A percentile compares a stretch with the other conserved stretches of the same genome.
These are phyloP conservation scores for Fusarium piperis DNA, from an alignment of 2,329 filamentous ascomycete genomes.

Conservation along the genomic window DNA sequence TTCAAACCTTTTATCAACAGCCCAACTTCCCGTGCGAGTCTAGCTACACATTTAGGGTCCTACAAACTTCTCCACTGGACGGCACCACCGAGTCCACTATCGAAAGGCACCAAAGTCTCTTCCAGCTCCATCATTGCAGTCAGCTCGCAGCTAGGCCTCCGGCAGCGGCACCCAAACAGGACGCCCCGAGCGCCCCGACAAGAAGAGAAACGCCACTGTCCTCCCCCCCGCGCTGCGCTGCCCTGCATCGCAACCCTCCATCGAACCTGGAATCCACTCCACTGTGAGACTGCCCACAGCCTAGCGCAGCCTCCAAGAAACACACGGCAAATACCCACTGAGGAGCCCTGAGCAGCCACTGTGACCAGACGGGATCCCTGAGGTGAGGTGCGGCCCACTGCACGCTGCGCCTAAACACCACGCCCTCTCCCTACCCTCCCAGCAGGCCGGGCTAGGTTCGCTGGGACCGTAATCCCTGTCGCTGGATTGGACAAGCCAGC, in stretches of 20 bases:
- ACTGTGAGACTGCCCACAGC: constrained; percentile 3
- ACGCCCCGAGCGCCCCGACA: constrained; percentile 20
- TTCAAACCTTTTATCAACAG: constrained; percentile 25
- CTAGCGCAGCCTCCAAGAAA: constrained; percentile 17
- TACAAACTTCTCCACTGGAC: constrained; percentile 33
- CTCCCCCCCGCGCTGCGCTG: not conserved
- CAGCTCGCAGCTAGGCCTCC: constrained; percentile 11
- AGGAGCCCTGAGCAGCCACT: constrained; percentile 24
- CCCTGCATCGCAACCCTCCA: not conserved
- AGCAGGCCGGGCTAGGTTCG: constrained; percentile 35
- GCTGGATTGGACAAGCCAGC: constrained; percentile 34
- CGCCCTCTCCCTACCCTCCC: constrained; percentile 10
- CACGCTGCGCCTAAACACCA: constrained; percentile 32
- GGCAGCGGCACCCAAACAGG: constrained; percentile 14
- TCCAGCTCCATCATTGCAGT: constrained; percentile 11
- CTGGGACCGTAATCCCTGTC: constrained; percentile 29
- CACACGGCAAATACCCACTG: constrained; percentile 27
- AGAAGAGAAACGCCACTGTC: constrained; percentile 26
- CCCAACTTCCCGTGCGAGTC: constrained; percentile 26
- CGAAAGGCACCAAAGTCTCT: constrained; percentile 18
- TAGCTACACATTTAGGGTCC: constrained; percentile 32
- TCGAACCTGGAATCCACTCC: no score
- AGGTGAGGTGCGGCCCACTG: constrained; percentile 25
- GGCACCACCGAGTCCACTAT: constrained; percentile 31
- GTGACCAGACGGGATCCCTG: constrained; percentile 31